Percentiles rank a stretch among this genome's conserved stretches.
These are phyloP conservation scores for Corynespora cassiicola DNA, from an alignment of 2,329 filamentous ascomycete species.

Conservation along the genomic window DNA sequence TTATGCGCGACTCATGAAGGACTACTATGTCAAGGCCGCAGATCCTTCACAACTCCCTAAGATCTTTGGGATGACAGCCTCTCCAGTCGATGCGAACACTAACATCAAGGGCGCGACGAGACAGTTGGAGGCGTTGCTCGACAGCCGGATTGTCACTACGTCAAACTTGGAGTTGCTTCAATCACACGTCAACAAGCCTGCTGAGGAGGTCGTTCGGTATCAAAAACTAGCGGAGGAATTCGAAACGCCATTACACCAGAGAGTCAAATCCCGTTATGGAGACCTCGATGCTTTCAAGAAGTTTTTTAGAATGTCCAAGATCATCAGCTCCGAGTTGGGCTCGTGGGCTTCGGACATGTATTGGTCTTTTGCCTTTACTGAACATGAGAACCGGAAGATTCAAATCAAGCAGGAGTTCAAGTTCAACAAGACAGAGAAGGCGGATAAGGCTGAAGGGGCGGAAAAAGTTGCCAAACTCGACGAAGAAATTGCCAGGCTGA, in stretches of 20 bases:
- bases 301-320: constrained; percentile 65
- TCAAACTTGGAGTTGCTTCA: constrained; percentile 65
- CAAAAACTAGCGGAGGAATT: constrained; percentile 60
- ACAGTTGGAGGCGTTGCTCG: constrained; percentile 77
- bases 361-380: constrained; percentile 74
- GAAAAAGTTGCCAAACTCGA: constrained; percentile 58
- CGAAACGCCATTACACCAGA: constrained; percentile 69
- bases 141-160: constrained; percentile 83
- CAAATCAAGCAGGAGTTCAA: constrained; percentile 61
- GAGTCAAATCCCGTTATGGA: constrained; percentile 61
- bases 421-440: constrained; percentile 33
- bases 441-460: constrained; percentile 20
- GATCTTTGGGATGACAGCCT: constrained; percentile 96
- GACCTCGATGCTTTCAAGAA: constrained; percentile 61
- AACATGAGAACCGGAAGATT: constrained; percentile 67
- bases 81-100: constrained; percentile 83
- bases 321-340: constrained; percentile 72
- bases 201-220: constrained; percentile 65
- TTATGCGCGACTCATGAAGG: constrained; percentile 87
- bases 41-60: constrained; percentile 65
- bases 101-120: constrained; percentile 73
- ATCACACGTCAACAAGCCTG: constrained; percentile 65
- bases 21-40: constrained; percentile 71
- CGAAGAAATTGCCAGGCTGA: constrained; percentile 62
- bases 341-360: constrained; percentile 84